A percentile compares a stretch with the other conserved stretches of the same genome.
These are phyloP conservation scores for Graphilbum ipis-grandicollis DNA, from an alignment of 2,329 filamentous ascomycete species.

Conservation along the genomic window DNA sequence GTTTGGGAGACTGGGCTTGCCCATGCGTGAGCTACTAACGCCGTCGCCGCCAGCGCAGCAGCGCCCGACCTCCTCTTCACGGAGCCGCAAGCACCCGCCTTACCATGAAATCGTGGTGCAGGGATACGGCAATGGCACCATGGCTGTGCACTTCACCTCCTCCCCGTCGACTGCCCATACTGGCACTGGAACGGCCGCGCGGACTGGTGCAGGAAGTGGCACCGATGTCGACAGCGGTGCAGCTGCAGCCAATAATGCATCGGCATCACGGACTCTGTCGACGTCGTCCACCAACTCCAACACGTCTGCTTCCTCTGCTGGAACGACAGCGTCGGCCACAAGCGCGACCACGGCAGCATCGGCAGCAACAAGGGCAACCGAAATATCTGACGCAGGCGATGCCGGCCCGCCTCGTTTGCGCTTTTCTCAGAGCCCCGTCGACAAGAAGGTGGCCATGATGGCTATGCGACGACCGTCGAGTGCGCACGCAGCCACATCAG, in stretches of 20 bases:
- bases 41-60: too few relatives aligned
- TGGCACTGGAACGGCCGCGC: background rate
- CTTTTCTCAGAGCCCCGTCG: too few relatives aligned
- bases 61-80: too few relatives aligned
- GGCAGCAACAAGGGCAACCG: background rate
- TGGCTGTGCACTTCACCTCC: constrained; percentile 9
- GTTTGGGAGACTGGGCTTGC: too few relatives aligned
- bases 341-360: background rate
- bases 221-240: constrained; percentile 6
- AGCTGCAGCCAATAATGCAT: constrained; percentile 1
- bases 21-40: too few relatives aligned
- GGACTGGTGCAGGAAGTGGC: too few relatives aligned
- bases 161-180: background rate
- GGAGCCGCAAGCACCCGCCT: constrained; percentile 3
- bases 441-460: too few relatives aligned
- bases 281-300: constrained; percentile 11
- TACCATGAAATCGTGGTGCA: constrained; percentile 35
- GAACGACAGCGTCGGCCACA: constrained; percentile 1
- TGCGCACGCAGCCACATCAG: too few relatives aligned
- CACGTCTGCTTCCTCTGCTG: constrained; percentile 4
- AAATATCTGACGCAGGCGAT: background rate
- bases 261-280: constrained; percentile 10
- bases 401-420: too few relatives aligned
- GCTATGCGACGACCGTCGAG: too few relatives aligned
- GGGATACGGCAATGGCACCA: constrained; percentile 36